phyloP scores from a whole-genome alignment of 163 green algal genomes.

The Smithsoniella earleae region DNA sequence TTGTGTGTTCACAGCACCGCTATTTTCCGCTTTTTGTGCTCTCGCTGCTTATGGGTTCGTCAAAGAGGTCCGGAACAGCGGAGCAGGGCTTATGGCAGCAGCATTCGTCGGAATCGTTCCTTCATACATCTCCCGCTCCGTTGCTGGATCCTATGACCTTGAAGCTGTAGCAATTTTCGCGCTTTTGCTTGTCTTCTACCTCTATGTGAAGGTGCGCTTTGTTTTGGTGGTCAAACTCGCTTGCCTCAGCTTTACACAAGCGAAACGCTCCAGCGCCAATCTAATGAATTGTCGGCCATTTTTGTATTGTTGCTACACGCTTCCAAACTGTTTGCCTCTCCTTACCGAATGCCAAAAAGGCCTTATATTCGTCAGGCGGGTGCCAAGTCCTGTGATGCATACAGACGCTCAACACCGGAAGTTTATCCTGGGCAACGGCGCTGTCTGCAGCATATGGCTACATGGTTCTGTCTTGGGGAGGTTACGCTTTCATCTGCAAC shows the following conservation, averaged over 20 bases:
- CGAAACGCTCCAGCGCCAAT: too few relatives aligned
- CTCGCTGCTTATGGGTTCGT: slow-evolving; percentile 80
- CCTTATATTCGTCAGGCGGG: too few relatives aligned
- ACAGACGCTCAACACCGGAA: slow-evolving; percentile 88
- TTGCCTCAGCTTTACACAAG: too few relatives aligned
- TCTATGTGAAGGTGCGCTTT: slow-evolving; percentile 76
- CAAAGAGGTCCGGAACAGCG: slow-evolving; percentile 52
- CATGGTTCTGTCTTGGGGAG: slow-evolving; percentile 85
- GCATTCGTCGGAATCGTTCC: slow-evolving; percentile 78
- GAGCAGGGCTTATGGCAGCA: slow-evolving; percentile 75
- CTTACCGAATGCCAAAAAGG: too few relatives aligned
- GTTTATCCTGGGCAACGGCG: slow-evolving; percentile 61
- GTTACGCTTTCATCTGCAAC: slow-evolving; percentile 93
- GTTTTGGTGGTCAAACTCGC: too few relatives aligned
- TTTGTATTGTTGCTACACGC: too few relatives aligned
- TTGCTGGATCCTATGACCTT: slow-evolving; percentile 84
- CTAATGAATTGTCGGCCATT: too few relatives aligned
- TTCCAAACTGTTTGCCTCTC: too few relatives aligned
- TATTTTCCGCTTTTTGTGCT: slow-evolving; percentile 82
- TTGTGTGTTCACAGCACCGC: slow-evolving; percentile 88
- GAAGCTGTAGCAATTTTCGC: slow-evolving; percentile 88
- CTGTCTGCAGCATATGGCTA: slow-evolving; percentile 70
- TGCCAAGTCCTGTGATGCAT: not conserved
- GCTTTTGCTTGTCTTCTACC: slow-evolving; percentile 77
- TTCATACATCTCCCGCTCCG: slow-evolving; percentile 78